phyloP scores from a whole-genome alignment of 805 yeast genomes.

The Ascoidea tarda region DNA sequence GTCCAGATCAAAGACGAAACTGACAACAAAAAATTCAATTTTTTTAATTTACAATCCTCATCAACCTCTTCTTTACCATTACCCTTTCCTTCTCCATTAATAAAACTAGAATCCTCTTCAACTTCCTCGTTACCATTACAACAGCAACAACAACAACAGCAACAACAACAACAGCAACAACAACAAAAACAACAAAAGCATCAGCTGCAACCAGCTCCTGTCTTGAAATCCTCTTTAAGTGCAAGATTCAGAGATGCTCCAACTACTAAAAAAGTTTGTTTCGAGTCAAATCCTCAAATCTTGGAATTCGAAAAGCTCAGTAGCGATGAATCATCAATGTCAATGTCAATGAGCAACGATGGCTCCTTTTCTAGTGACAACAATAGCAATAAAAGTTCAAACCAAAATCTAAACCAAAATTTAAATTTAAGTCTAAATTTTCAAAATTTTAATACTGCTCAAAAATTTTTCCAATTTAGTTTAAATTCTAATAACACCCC shows the following conservation, averaged over 20 bases:
- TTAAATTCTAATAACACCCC: neutral
- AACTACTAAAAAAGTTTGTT: slow-evolving; percentile 7
- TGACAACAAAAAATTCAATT: no score
- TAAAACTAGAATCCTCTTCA: no score
- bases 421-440: neutral
- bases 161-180: neutral
- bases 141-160: neutral
- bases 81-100: no score
- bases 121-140: neutral
- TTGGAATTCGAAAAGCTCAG: slow-evolving; percentile 9
- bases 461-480: slow-evolving; percentile 1
- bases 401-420: neutral
- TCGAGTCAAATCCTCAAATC: slow-evolving; percentile 6
- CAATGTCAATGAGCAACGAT: neutral
- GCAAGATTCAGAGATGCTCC: neutral
- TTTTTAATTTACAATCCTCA: no score
- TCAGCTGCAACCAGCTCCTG: neutral
- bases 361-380: neutral
- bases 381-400: neutral
- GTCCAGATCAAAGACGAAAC: no score
- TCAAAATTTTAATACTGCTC: slow-evolving; percentile 1
- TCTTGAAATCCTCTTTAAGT: slow-evolving; percentile 2
- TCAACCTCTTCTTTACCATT: no score
- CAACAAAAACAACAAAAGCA: neutral
- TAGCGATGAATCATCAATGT: slow-evolving; percentile 4